Evolutionary conservation across 1,139 yeast genomes (phyloP).

Genomic region (Saccharomyces hybrid): DNA sequence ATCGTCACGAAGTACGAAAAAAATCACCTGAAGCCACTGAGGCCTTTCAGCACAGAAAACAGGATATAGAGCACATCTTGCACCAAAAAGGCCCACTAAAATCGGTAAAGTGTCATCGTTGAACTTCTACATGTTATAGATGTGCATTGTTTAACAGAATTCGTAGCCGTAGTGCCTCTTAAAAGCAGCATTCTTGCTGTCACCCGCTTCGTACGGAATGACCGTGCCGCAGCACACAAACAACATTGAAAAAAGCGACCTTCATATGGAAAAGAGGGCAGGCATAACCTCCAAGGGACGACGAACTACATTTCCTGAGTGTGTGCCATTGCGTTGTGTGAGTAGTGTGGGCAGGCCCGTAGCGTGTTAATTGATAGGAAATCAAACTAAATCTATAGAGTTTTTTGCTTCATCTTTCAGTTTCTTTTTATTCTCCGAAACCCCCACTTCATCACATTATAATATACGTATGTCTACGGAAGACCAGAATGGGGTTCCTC

Average conservation of each 20-base stretch:
- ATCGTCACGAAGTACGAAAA: not conserved
- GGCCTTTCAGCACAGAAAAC: not conserved
- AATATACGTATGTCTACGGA: not conserved
- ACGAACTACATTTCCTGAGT: not conserved
- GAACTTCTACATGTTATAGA: too few relatives aligned
- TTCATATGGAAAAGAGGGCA: not conserved
- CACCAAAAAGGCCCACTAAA: not conserved
- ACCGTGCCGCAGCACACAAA: not conserved
- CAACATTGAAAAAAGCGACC: not conserved
- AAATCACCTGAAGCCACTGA: not conserved
- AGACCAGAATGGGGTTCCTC: not conserved
- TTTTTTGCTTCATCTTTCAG: not conserved
- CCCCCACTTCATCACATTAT: not conserved
- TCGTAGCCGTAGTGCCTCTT: not conserved
- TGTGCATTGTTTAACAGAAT: not conserved
- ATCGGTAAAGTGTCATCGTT: not conserved
- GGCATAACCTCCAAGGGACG: not conserved
- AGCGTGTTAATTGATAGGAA: not conserved
- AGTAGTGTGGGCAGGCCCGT: conserved; percentile 1
- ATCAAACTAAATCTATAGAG: not conserved
- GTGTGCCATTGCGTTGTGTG: not conserved
- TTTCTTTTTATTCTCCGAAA: not conserved
- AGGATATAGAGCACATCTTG: not conserved
- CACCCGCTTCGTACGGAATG: not conserved
- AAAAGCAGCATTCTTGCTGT: not conserved